Percentiles rank a stretch among this genome's conserved stretches.
Evolutionary conservation across 495 filamentous ascomycete species (phyloP).

Genomic region (Astrothelium subdiscretum): DNA sequence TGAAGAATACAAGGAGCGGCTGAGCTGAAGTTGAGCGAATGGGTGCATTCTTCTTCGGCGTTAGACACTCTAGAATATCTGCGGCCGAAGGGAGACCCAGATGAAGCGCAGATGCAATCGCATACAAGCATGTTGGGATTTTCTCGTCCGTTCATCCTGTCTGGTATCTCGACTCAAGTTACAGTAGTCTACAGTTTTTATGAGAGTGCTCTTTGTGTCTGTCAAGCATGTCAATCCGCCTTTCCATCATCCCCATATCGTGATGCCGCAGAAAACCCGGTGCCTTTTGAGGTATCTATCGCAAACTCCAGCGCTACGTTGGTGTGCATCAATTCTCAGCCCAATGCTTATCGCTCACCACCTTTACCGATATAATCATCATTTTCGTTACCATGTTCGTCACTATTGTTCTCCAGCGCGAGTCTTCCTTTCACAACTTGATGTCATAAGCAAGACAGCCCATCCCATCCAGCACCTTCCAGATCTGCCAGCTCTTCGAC

Average conservation of each 20-base stretch:
- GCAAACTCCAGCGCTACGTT: background rate
- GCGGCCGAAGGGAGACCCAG: too few relatives aligned
- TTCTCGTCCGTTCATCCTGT: background rate
- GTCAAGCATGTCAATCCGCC: background rate
- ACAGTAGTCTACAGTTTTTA: background rate
- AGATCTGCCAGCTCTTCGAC: slow-evolving; percentile 22
- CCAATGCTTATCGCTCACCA: background rate
- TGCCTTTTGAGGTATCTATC: background rate
- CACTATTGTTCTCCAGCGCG: background rate
- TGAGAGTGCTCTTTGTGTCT: background rate
- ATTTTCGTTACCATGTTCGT: background rate
- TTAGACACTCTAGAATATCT: too few relatives aligned
- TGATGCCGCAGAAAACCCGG: background rate
- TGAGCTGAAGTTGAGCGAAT: too few relatives aligned
- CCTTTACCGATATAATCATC: background rate
- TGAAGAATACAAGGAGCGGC: too few relatives aligned
- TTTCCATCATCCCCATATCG: background rate
- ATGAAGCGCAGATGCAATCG: background rate
- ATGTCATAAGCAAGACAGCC: slow-evolving; percentile 28
- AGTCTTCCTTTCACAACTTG: background rate
- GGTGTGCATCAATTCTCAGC: background rate
- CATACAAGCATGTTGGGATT: background rate
- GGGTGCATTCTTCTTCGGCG: too few relatives aligned
- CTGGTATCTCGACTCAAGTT: background rate
- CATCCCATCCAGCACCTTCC: slow-evolving; percentile 27